Percentiles rank a stretch among this genome's conserved stretches.
These are phyloP conservation scores for Kwoniella bestiolae DNA, from an alignment of 768 basidiomycete species.

Conservation along the genomic window DNA sequence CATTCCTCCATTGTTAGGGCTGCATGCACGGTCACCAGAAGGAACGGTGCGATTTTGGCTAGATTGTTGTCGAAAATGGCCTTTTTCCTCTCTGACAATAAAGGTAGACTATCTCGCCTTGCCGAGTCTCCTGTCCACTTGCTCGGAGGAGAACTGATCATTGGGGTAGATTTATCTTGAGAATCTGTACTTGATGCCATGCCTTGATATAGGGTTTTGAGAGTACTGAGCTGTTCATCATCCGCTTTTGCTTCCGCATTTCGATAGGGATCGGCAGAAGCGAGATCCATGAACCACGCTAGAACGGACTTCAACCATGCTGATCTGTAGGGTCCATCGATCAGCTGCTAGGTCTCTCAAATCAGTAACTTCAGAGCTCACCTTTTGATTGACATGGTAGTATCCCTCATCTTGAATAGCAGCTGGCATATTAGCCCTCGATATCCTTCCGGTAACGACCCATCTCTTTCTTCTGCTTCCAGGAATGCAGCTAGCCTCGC, in stretches of 20 bases:
- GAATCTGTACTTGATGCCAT: background rate
- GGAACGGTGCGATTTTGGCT: constrained; percentile 3
- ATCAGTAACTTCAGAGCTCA: constrained; percentile 10
- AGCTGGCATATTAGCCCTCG: constrained; percentile 33
- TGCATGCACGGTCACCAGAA: constrained; percentile 35
- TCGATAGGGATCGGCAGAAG: constrained; percentile 4
- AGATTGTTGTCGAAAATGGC: constrained; percentile 7
- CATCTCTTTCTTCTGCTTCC: constrained; percentile 33
- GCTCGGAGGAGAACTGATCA: constrained; percentile 3
- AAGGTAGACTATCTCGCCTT: constrained; percentile 6
- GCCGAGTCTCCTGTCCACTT: constrained; percentile 7
- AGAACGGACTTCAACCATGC: constrained; percentile 19
- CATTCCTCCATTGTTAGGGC: constrained; percentile 41
- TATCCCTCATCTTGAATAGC: constrained; percentile 26
- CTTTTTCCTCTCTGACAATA: background rate
- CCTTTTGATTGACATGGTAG: constrained; percentile 34
- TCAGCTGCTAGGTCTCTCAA: background rate
- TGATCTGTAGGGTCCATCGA: constrained; percentile 8
- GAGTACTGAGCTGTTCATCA: constrained; percentile 5
- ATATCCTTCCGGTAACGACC: constrained; percentile 30
- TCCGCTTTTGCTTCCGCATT: constrained; percentile 2
- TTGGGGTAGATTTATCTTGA: constrained; percentile 3
- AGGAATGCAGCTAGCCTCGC: constrained; percentile 29
- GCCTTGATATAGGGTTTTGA: constrained; percentile 8
- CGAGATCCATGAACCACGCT: constrained; percentile 22